Evolutionary conservation across 1,284 basidiomycete species (phyloP).

Genomic region (Testicularia cyperi): DNA sequence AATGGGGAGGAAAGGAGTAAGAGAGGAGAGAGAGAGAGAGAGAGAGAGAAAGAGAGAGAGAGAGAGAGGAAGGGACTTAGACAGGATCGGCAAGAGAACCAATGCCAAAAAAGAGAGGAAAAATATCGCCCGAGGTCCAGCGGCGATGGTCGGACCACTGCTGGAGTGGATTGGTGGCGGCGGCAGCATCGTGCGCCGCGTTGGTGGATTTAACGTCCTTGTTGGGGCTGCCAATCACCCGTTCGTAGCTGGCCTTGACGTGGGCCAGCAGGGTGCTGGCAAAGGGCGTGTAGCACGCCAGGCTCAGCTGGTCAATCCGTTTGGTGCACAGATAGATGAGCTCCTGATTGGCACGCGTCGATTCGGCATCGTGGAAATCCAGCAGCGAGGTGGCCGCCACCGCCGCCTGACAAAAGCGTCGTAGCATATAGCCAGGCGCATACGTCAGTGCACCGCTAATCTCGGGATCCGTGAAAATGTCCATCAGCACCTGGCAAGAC

Average conservation of each 20-base stretch:
- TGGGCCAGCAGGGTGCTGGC: slow-evolving; percentile 8
- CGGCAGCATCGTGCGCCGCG: slow-evolving; percentile 8
- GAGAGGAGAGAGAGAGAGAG: too few relatives aligned
- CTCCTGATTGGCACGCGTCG: slow-evolving; percentile 13
- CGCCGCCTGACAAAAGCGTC: slow-evolving; percentile 18
- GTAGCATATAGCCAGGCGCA: slow-evolving; percentile 24
- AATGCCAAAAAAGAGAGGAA: slow-evolving; percentile 30
- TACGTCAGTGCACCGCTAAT: slow-evolving; percentile 31
- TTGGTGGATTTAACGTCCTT: slow-evolving; percentile 3
- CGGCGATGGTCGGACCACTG: slow-evolving; percentile 3
- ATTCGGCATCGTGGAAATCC: slow-evolving; percentile 24
- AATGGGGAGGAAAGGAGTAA: too few relatives aligned
- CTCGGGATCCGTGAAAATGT: slow-evolving; percentile 35
- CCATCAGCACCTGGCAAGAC: slow-evolving; percentile 28
- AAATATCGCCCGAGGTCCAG: slow-evolving; percentile 17
- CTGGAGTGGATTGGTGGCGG: slow-evolving; percentile 2
- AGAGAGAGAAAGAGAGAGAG: too few relatives aligned
- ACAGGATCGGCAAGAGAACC: too few relatives aligned
- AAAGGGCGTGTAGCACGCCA: slow-evolving; percentile 7
- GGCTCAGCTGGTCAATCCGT: slow-evolving; percentile 17
- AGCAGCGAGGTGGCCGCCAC: slow-evolving; percentile 10
- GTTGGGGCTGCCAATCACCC: slow-evolving; percentile 2
- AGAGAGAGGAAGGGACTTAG: too few relatives aligned
- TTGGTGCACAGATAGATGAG: slow-evolving; percentile 33
- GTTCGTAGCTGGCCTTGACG: slow-evolving; percentile 25